These are phyloP conservation scores for Monosporascus cannonballus DNA, from an alignment of 2,329 filamentous ascomycete genomes.

Conservation along the genomic window DNA sequence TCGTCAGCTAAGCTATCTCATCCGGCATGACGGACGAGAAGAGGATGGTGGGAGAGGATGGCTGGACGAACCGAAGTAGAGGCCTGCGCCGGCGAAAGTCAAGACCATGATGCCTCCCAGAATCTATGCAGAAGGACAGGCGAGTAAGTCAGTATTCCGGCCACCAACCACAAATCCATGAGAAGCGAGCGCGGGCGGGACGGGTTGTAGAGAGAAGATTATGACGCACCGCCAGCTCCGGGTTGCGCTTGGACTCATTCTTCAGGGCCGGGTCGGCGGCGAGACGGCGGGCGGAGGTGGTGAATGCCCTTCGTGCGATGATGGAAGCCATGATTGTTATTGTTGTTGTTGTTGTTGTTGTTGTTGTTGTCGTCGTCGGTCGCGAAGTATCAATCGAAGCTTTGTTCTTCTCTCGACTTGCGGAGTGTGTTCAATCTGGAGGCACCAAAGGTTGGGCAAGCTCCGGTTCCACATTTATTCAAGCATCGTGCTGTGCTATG, in stretches of 20 bases:
- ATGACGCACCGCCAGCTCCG: slow-evolving; percentile 40
- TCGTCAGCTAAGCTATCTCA: not conserved
- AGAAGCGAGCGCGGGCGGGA: not conserved
- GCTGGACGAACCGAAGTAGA: slow-evolving; percentile 66
- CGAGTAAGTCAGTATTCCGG: slow-evolving; percentile 10
- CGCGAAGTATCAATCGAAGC: not conserved
- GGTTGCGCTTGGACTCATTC: slow-evolving; percentile 52
- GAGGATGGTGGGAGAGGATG: slow-evolving; percentile 4
- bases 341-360: too few species aligned
- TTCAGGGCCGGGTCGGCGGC: slow-evolving; percentile 40
- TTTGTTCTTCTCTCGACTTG: not conserved
- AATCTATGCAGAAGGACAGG: slow-evolving; percentile 52
- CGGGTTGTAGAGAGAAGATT: not conserved
- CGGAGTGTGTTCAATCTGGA: not conserved
- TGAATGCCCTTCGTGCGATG: slow-evolving; percentile 50
- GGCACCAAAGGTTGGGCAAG: not conserved
- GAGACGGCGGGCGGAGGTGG: slow-evolving; percentile 47
- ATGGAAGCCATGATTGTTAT: slow-evolving; percentile 45
- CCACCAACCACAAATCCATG: not conserved
- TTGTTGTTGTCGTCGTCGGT: too few species aligned
- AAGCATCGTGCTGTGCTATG: not conserved
- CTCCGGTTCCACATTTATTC: not conserved
- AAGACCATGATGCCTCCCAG: slow-evolving; percentile 87
- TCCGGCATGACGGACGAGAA: not conserved
- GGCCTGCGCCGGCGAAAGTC: slow-evolving; percentile 82